Conservation (phyloP, 129 eudicot genomes). For the Arctium lappa region DNA sequence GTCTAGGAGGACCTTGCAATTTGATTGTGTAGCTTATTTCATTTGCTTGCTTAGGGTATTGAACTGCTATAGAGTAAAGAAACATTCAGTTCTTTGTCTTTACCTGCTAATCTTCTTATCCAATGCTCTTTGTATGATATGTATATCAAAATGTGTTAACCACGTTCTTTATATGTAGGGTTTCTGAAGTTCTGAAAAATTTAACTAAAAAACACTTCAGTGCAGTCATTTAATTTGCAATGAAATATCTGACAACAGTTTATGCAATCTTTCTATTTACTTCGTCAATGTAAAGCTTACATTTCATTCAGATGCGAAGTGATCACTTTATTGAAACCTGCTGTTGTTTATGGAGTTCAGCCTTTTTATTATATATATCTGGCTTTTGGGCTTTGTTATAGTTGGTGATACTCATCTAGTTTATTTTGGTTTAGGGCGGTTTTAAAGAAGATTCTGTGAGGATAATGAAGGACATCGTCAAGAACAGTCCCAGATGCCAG, state of each 20-base stretch:
- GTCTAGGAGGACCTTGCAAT: neutral
- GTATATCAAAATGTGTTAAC: neutral
- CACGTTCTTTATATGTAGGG: neutral
- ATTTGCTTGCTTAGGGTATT: neutral
- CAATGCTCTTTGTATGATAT: constrained; percentile 12
- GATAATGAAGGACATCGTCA: constrained; percentile 66
- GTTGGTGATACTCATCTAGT: constrained; percentile 4
- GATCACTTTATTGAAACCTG: neutral
- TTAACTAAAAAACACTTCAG: neutral
- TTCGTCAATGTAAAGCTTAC: neutral
- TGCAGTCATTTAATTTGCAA: neutral
- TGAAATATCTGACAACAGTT: neutral
- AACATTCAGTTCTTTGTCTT: neutral
- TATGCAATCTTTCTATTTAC: neutral
- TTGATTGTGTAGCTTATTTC: neutral
- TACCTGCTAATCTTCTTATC: neutral
- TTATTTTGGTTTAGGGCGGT: constrained; percentile 50
- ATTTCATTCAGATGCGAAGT: neutral
- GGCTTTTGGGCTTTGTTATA: neutral
- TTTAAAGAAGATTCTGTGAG: constrained; percentile 74
- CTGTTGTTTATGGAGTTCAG: neutral
- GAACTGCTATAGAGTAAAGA: neutral
- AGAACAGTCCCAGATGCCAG: constrained; percentile 57
- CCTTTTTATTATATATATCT: neutral
- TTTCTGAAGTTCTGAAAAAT: neutral